Evolutionary conservation across 2,329 filamentous ascomycete genomes (phyloP).

Genomic region (Xylariaceae sp.): DNA sequence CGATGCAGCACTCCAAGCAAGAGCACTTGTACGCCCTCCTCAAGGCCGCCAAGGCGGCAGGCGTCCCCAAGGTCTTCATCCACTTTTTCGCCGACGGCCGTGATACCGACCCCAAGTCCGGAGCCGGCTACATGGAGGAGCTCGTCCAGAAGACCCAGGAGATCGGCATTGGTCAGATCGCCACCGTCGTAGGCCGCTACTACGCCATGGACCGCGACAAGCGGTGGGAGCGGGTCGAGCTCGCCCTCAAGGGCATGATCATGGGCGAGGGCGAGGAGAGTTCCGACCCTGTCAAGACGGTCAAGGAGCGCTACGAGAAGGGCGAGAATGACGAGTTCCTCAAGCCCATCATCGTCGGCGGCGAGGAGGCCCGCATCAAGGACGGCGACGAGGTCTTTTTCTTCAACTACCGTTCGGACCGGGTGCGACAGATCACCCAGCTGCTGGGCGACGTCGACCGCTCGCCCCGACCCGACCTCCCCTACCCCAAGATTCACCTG

Average conservation of each 20-base stretch:
- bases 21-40: slow-evolving; percentile 84
- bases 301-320: slow-evolving; percentile 81
- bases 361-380: slow-evolving; percentile 77
- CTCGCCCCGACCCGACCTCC: slow-evolving; percentile 82
- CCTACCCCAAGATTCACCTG: slow-evolving; percentile 84
- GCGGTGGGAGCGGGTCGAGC: slow-evolving; percentile 91
- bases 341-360: slow-evolving; percentile 92
- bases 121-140: slow-evolving; percentile 78
- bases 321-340: slow-evolving; percentile 95
- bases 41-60: slow-evolving; percentile 80
- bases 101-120: slow-evolving; percentile 95
- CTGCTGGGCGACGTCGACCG: slow-evolving; percentile 87
- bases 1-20: slow-evolving; percentile 75
- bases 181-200: slow-evolving; percentile 91
- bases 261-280: slow-evolving; percentile 80
- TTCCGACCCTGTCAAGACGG: slow-evolving; percentile 74
- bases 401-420: slow-evolving; percentile 99
- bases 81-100: slow-evolving; percentile 99
- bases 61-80: slow-evolving; percentile 86
- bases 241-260: slow-evolving; percentile 81
- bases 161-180: slow-evolving; percentile 78
- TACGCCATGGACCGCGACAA: slow-evolving; percentile 99
- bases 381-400: slow-evolving; percentile 95
- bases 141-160: slow-evolving; percentile 75
- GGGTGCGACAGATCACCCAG: slow-evolving; percentile 92